Base-by-base conservation (phyloP, 2,329 filamentous ascomycete species). In the Penicillium brasilianum region DNA sequence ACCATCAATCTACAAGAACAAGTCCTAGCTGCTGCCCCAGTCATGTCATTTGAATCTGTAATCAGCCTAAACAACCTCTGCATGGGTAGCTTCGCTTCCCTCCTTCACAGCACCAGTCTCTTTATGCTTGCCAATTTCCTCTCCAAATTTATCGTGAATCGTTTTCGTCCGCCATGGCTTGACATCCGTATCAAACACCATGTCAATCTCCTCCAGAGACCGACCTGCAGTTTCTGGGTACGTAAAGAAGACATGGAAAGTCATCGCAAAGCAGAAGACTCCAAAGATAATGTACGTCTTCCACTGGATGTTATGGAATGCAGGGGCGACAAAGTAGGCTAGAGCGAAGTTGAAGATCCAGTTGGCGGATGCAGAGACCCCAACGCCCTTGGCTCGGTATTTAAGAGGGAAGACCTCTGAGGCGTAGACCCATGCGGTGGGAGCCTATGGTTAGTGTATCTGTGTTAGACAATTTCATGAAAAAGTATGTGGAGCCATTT, bases 201-300 rank as follows among this genome's bases (percentile, higher is more conserved):
- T 83, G 65, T 91, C 89, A 74, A 93, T 88, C 74, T 93, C 90
- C 72, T 93, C 90, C 0, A 93, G 84, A 0, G 88, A 88, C 72
- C 86, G 88, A 16, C 88, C 87, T 44, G 86, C 85, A 0, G 90
- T 93, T 76, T 92, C 85, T 0, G 88, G 89, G 60, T 87, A 88
- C 34, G 81, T 77, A 67, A 93, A 81, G 74, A 86, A 85, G 71
- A 90, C 87, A 73, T 92, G 89, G 55, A 92, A 73, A 43, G 87
- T 87, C 69, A 90, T 90, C 6, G 82, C 82, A 0, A 82, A 84
- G 71, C 90, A 91, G 79, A 93, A 92, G 4, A 88, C 83, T 1
- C 84, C 91, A 71, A 94, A 94, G 66, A 94, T 84, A 74, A 93
- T 86, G 77, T 93, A 93, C 62, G 87, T 88, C 69, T 84, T 76